Base-by-base conservation (phyloP, 345 rosid genomes). In the Boechera retrofracta region DNA sequence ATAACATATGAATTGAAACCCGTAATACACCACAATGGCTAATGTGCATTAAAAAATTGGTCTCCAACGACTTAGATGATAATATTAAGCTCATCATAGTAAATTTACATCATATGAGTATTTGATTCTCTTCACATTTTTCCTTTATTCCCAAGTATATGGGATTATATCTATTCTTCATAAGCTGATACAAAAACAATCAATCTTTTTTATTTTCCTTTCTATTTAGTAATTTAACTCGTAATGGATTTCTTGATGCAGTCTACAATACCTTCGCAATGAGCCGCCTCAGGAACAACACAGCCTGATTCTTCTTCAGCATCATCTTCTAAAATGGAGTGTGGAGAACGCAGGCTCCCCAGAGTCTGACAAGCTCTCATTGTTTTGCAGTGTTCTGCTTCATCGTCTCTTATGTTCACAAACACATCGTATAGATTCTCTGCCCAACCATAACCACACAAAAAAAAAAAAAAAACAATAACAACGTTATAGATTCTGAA, bases 321-420 rank as follows among this genome's bases (percentile, higher is more conserved):
- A 21, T 61, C 77, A 41, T 81, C 85, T 64, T 84, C 96, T 13
- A 53, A 2, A 26, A 61, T 71, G 10, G 98, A 88, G 81, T 95
- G 99, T 21, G 99, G 99, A 7, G 99, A 95, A 5, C 82, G 90
- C 15, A 95, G 97, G 52, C 80, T 91, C 47, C 97, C 99, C 12
- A 80, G 96, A 13, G 81, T 95, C 68, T 95, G 99, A 73, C 98
- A 95, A 48, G 93, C 96, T 81, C 80, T 89, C 99, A 92, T 92
- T 1, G 99, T 95, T 86, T 95, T 91, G 60, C 98, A 92, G 68
- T 95, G 99, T 76, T 95, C 99, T 26, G 94, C 99, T 86, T 95
- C 98, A 12, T 95, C 97, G 4, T 95, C 99, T 85, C 99, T 85
- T 42, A 95, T 80, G 84, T 92, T 95, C 73, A 89, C 24, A 82